Percentiles rank a stretch among this genome's conserved stretches.
These are phyloP conservation scores for Actinidia polygama DNA, from an alignment of 179 eudicot genomes.

Conservation along the genomic window DNA sequence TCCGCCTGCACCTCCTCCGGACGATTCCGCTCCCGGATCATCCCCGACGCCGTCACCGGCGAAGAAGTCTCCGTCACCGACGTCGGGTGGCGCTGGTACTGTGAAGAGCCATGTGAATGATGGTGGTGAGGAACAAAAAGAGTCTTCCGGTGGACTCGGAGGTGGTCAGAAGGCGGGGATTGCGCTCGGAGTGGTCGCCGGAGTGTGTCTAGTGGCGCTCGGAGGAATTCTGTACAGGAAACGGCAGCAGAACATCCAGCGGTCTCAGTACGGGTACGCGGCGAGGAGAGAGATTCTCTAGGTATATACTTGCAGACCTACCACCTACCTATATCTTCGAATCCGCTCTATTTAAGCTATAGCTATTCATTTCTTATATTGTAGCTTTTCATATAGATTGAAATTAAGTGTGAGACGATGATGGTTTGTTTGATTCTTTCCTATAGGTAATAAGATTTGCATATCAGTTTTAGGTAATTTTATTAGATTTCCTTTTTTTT, in stretches of 20 bases:
- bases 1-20: slow-evolving; percentile 18
- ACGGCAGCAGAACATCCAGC: slow-evolving; percentile 48
- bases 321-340: too few species aligned
- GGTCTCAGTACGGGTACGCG: slow-evolving; percentile 46
- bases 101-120: background rate
- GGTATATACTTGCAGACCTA: slow-evolving; percentile 2
- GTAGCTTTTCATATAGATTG: too few species aligned
- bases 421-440: too few species aligned
- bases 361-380: too few species aligned
- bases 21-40: background rate
- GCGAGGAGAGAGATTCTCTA: slow-evolving; percentile 45
- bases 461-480: too few species aligned
- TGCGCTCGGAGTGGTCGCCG: slow-evolving; percentile 44
- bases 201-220: slow-evolving; percentile 28
- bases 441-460: too few species aligned
- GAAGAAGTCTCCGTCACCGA: background rate
- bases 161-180: slow-evolving; percentile 49
- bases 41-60: background rate
- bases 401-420: too few species aligned
- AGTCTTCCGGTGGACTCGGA: slow-evolving; percentile 30
- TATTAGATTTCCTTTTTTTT: too few species aligned
- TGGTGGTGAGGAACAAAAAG: background rate
- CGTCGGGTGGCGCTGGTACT: background rate
- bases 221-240: slow-evolving; percentile 48
- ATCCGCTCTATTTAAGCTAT: too few species aligned